These are phyloP conservation scores for Pterocarpus santalinus DNA, from an alignment of 306 rosid species.

Conservation along the genomic window DNA sequence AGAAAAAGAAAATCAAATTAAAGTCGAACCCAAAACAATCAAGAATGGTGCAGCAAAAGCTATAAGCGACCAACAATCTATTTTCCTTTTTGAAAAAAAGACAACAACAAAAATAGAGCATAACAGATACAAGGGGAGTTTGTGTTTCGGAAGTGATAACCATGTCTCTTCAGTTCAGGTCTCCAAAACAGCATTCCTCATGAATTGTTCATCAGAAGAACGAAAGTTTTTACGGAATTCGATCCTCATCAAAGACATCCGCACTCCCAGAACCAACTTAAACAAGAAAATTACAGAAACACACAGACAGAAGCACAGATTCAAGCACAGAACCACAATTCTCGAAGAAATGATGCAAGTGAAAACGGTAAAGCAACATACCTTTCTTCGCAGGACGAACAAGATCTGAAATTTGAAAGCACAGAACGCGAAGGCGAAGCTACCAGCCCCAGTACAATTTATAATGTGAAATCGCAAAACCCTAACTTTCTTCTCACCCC, in stretches of 20 bases:
- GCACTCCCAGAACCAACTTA: neutral
- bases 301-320: neutral
- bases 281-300: neutral
- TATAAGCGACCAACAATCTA: neutral
- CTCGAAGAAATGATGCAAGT: neutral
- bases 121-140: neutral
- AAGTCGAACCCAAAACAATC: neutral
- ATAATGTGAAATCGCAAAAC: conserved; percentile 45
- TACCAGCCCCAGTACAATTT: neutral
- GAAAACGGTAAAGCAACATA: neutral
- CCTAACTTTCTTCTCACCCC: conserved; percentile 21
- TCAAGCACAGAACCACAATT: neutral
- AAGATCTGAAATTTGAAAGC: conserved; percentile 15
- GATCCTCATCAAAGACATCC: conserved; percentile 48
- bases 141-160: neutral
- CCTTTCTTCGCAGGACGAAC: neutral
- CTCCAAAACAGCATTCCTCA: conserved; percentile 59
- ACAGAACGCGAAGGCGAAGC: neutral
- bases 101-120: too few species aligned
- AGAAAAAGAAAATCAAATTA: neutral
- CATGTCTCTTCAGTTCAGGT: conserved; percentile 67
- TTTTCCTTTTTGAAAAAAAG: neutral
- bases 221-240: conserved; percentile 52
- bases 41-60: neutral
- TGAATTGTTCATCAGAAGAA: conserved; percentile 51